phyloP scores from a whole-genome alignment of 2,329 filamentous ascomycete species.

The Hirsutella thompsonii region DNA sequence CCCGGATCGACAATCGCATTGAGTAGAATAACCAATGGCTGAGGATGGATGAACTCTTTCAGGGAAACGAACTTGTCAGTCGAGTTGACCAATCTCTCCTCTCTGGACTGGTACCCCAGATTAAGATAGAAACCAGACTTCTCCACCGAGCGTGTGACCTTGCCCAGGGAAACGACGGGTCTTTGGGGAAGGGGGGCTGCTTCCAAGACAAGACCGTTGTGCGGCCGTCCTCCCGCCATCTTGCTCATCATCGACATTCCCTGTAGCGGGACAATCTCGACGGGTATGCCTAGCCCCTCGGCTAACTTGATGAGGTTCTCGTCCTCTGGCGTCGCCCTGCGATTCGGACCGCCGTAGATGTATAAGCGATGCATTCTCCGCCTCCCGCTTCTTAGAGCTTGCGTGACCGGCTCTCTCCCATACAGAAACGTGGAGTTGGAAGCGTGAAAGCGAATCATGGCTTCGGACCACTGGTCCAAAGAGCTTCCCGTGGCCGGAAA shows the following conservation, averaged over 20 bases:
- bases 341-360: constrained; percentile 48
- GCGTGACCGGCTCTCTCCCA: constrained; percentile 66
- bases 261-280: constrained; percentile 44
- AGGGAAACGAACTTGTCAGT: constrained; percentile 33
- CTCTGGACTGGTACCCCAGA: constrained; percentile 55
- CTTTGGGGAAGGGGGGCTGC: constrained; percentile 67
- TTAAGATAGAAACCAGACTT: constrained; percentile 43
- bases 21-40: constrained; percentile 61
- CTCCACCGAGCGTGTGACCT: constrained; percentile 28
- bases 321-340: constrained; percentile 35
- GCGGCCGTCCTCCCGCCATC: constrained; percentile 69
- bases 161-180: constrained; percentile 47
- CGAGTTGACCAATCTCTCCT: constrained; percentile 66
- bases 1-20: constrained; percentile 74
- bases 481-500: no score
- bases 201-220: constrained; percentile 85
- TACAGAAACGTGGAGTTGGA: constrained; percentile 88
- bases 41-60: constrained; percentile 21
- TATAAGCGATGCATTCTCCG: constrained; percentile 80
- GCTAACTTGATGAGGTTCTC: constrained; percentile 32
- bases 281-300: constrained; percentile 31
- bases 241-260: constrained; percentile 65
- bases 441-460: no score
- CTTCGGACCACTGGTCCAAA: no score
- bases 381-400: constrained; percentile 53